Percentiles rank a stretch among this genome's conserved stretches.
Conservation (phyloP, 2,329 filamentous ascomycete species). For the Parasarocladium wereldwijsianum region DNA sequence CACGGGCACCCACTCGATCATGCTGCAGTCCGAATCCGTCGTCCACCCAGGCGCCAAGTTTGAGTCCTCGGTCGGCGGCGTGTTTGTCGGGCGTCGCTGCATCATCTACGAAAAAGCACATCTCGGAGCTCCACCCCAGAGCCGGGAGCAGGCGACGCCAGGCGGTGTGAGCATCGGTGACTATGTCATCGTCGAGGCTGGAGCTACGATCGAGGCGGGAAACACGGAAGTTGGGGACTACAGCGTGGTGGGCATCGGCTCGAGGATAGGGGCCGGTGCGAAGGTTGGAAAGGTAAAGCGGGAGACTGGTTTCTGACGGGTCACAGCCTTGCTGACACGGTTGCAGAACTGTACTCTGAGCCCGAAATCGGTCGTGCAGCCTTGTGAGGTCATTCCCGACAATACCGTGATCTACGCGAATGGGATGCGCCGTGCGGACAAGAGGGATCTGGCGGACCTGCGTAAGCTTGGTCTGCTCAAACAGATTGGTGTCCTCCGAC, state of each 20-base stretch:
- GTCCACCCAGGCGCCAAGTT: constrained; percentile 77
- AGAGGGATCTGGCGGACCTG: constrained; percentile 44
- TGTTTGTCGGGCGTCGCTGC: constrained; percentile 68
- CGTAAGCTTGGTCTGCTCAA: constrained; percentile 49
- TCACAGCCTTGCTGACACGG: constrained; percentile 12
- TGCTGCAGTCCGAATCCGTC: constrained; percentile 61
- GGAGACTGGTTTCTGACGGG: neutral
- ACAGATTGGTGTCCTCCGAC: constrained; percentile 52
- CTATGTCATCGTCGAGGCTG: constrained; percentile 47
- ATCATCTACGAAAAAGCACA: constrained; percentile 60
- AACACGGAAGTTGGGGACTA: constrained; percentile 48
- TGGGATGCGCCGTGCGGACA: constrained; percentile 42
- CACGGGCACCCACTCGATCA: constrained; percentile 62
- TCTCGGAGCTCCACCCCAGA: constrained; percentile 30
- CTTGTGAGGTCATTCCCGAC: constrained; percentile 45
- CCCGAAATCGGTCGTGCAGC: constrained; percentile 42
- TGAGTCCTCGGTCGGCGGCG: constrained; percentile 62
- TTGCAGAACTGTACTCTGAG: constrained; percentile 55
- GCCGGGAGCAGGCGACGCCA: constrained; percentile 10
- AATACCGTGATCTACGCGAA: constrained; percentile 57
- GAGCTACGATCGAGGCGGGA: constrained; percentile 44
- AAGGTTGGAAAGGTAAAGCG: constrained; percentile 43
- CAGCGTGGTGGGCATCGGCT: constrained; percentile 42
- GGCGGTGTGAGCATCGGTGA: constrained; percentile 44
- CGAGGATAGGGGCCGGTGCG: constrained; percentile 43